These are phyloP conservation scores for Candida anglica DNA, from an alignment of 805 yeast species.

Conservation along the genomic window DNA sequence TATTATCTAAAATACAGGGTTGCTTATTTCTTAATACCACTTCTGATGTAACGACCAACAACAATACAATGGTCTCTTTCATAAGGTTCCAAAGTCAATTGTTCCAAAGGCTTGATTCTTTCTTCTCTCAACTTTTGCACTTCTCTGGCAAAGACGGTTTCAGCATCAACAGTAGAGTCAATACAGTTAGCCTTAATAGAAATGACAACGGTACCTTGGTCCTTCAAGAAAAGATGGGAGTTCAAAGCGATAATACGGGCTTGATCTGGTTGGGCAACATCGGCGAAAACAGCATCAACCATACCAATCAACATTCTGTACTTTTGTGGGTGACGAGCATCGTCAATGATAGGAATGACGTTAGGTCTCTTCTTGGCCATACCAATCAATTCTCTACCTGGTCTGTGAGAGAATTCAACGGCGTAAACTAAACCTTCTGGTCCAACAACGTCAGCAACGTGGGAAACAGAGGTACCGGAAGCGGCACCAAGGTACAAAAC, in stretches of 20 bases:
- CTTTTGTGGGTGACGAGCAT: conserved; percentile 99
- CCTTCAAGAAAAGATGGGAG: conserved; percentile 96
- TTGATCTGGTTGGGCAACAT: conserved; percentile 99
- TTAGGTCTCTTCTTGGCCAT: conserved; percentile 99
- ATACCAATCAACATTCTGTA: conserved; percentile 98
- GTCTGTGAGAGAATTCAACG: conserved; percentile 98
- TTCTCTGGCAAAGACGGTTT: conserved; percentile 98
- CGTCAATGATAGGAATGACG: conserved; percentile 97
- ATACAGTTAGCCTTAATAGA: conserved; percentile 99
- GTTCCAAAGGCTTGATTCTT: conserved; percentile 97
- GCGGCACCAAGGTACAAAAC: conserved; percentile 98
- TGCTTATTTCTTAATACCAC: conserved; percentile 57
- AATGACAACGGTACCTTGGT: conserved; percentile 97
- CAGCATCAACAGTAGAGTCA: conserved; percentile 99
- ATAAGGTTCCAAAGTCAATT: conserved; percentile 97
- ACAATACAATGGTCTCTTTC: conserved; percentile 99
- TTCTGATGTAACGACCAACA: conserved; percentile 93
- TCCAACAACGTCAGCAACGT: conserved; percentile 97
- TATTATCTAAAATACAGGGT: conserved; percentile 1
- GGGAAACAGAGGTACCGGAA: conserved; percentile 98
- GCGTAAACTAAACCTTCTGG: conserved; percentile 99
- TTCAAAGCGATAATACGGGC: conserved; percentile 99
- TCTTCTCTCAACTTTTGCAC: conserved; percentile 98
- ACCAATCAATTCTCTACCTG: conserved; percentile 97
- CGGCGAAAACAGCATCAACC: conserved; percentile 99